A percentile compares a stretch with the other conserved stretches of the same genome.
These are phyloP conservation scores for Apiospora pterosperma DNA, from an alignment of 2,329 filamentous ascomycete species.

Conservation along the genomic window DNA sequence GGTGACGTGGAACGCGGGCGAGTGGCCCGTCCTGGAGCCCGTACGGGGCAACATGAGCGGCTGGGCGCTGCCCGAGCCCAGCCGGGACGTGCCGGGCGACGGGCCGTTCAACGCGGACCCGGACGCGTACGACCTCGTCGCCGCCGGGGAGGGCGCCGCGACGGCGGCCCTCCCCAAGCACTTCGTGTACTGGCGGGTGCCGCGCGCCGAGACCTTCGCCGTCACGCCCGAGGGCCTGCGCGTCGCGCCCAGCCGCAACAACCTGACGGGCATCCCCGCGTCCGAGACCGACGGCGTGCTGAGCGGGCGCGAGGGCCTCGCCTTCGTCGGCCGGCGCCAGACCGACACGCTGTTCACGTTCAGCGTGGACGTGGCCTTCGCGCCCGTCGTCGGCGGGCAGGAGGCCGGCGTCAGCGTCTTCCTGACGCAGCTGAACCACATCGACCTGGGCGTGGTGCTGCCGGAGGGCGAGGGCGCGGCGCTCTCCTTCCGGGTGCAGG, in stretches of 20 bases:
- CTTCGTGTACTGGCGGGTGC: slow-evolving; percentile 24
- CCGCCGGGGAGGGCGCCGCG: background rate
- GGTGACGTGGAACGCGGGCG: slow-evolving; percentile 41
- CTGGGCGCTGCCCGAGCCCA: slow-evolving; percentile 31
- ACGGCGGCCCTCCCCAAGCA: slow-evolving; percentile 17
- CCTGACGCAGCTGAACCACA: slow-evolving; percentile 23
- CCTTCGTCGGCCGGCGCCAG: slow-evolving; percentile 24
- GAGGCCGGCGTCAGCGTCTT: slow-evolving; percentile 26
- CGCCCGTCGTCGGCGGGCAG: slow-evolving; percentile 13
- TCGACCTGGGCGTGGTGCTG: slow-evolving; percentile 21
- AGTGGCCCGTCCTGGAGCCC: slow-evolving; percentile 42
- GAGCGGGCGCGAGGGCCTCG: slow-evolving; percentile 14
- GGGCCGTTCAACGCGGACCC: slow-evolving; percentile 10
- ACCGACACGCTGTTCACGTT: slow-evolving; percentile 23
- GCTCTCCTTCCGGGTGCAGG: slow-evolving; percentile 22
- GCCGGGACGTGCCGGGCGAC: slow-evolving; percentile 28
- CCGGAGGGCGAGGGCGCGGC: slow-evolving; percentile 5
- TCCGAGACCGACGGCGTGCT: slow-evolving; percentile 7
- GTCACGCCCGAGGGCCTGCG: slow-evolving; percentile 15
- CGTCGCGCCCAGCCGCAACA: slow-evolving; percentile 16
- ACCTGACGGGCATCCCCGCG: slow-evolving; percentile 12
- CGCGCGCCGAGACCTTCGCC: slow-evolving; percentile 14
- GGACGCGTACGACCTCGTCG: slow-evolving; percentile 7
- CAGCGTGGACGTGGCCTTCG: slow-evolving; percentile 20
- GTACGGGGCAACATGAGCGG: slow-evolving; percentile 40